Evolutionary conservation across 768 basidiomycete species (phyloP).

Genomic region (Suillus clintonianus): DNA sequence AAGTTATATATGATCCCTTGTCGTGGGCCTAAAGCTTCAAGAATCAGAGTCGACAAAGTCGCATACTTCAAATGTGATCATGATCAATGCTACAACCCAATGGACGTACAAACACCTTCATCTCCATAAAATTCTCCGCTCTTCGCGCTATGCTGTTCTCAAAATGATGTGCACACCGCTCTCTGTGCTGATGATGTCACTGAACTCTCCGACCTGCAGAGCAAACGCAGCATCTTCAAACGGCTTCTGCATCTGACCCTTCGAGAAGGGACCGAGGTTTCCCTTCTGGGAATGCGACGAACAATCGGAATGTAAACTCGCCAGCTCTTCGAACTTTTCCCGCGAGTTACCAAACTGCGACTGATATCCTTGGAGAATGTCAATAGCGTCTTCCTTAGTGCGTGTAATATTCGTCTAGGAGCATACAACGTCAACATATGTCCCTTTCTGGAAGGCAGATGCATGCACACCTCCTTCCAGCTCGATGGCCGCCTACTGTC

Average conservation of each 20-base stretch:
- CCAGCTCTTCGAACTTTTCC: constrained; percentile 76
- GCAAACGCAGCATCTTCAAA: constrained; percentile 89
- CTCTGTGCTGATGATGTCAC: constrained; percentile 83
- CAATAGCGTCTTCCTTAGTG: constrained; percentile 85
- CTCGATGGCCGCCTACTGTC: constrained; percentile 78
- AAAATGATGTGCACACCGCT: constrained; percentile 95
- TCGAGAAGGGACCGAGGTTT: constrained; percentile 86
- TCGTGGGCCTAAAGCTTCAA: background rate
- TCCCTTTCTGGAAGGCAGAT: constrained; percentile 3
- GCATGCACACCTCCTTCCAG: constrained; percentile 73
- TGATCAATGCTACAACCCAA: constrained; percentile 1
- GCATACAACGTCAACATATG: constrained; percentile 1
- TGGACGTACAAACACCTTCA: background rate
- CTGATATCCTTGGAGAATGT: constrained; percentile 69
- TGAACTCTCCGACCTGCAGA: constrained; percentile 73
- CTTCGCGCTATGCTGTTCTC: constrained; percentile 61
- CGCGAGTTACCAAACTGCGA: constrained; percentile 32
- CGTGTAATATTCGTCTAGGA: constrained; percentile 75
- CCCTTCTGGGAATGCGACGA: constrained; percentile 81
- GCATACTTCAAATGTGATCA: background rate
- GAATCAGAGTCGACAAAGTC: background rate
- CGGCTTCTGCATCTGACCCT: constrained; percentile 94
- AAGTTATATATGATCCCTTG: background rate
- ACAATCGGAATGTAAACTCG: constrained; percentile 81
- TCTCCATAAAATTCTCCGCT: background rate